phyloP scores from a whole-genome alignment of 306 rosid species.

The Vigna hirtella region DNA sequence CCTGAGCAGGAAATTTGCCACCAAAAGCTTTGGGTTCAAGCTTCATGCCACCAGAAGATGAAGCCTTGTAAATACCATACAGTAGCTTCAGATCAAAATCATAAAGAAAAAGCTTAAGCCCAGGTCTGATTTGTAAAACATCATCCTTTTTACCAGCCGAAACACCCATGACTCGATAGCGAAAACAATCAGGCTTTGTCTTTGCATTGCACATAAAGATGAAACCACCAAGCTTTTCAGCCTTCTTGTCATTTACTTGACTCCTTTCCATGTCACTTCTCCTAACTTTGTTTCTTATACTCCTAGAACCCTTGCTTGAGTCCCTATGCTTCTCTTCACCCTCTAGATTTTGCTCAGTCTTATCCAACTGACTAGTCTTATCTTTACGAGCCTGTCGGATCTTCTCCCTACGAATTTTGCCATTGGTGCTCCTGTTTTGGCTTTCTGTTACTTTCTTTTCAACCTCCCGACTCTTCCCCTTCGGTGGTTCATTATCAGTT shows the following conservation, averaged over 20 bases:
- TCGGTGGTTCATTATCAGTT: slow-evolving; percentile 41
- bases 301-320: slow-evolving; percentile 44
- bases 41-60: slow-evolving; percentile 81
- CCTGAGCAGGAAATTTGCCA: slow-evolving; percentile 97
- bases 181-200: slow-evolving; percentile 93
- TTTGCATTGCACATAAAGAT: slow-evolving; percentile 96
- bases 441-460: slow-evolving; percentile 43
- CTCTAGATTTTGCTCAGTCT: slow-evolving; percentile 44
- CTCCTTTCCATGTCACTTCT: slow-evolving; percentile 39
- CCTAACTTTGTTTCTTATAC: slow-evolving; percentile 46
- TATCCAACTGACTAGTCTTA: slow-evolving; percentile 34
- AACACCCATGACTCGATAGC: slow-evolving; percentile 80
- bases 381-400: slow-evolving; percentile 38
- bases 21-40: slow-evolving; percentile 89
- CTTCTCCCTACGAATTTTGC: slow-evolving; percentile 29
- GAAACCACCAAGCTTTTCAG: slow-evolving; percentile 78
- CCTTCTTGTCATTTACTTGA: slow-evolving; percentile 38
- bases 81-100: slow-evolving; percentile 92
- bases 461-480: slow-evolving; percentile 45
- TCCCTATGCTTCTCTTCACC: slow-evolving; percentile 42
- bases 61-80: slow-evolving; percentile 83
- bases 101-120: slow-evolving; percentile 80
- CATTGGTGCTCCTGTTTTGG: slow-evolving; percentile 39
- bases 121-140: slow-evolving; percentile 72
- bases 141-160: slow-evolving; percentile 64